Base-by-base conservation (phyloP, 176 grass and related monocot species). In the Bromus sterilis region DNA sequence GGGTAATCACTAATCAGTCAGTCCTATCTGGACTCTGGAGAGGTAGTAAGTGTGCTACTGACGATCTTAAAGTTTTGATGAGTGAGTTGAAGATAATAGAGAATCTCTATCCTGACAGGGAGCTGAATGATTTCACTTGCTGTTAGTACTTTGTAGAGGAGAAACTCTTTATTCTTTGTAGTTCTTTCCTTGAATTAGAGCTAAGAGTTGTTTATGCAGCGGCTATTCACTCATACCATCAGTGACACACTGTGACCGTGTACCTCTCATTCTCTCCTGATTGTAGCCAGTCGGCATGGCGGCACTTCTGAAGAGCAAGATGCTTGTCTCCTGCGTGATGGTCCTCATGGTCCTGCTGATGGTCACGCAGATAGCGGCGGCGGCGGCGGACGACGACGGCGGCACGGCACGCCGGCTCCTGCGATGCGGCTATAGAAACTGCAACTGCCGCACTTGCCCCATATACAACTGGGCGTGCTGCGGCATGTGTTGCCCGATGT, bases 381-480 rank as follows among this genome's bases (percentile, higher is more conserved):
- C 75, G 75, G 42, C 26, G 11, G 69, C 41, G 25, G 75, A 8
- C 14, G 74, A 2, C 33, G 21, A 15, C 12, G 55, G 41, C 1
- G 36, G 23, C 33, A 24, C 32, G 24, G 48, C 36, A 21, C 75
- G 75, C 14, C 75, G 56, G 5, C 75, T 78, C n/a, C 56, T 78
- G 39, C 39, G 37, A 24, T 78, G 76, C 39, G 57, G 20, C 37
- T 78, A 78, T 4, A 61, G 58, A 10, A 61, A 18, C 58, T 78
- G 76, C 56, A 78, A 78, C 24, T 78, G 76, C 76, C 26, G 40
- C 6, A 78, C 76, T 33, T 78, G 76, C 58, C 15, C 57, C 2
- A 78, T 23, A 30, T 78, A 32, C 23, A 18, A 18, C 3, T 78
- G 76, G 76, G 37, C 39, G 25, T 78, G 76, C 1, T 64, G 76